A percentile compares a stretch with the other conserved stretches of the same genome.
phyloP scores from a whole-genome alignment of 352 stramenopile species.

The Globisporangium canariense region DNA sequence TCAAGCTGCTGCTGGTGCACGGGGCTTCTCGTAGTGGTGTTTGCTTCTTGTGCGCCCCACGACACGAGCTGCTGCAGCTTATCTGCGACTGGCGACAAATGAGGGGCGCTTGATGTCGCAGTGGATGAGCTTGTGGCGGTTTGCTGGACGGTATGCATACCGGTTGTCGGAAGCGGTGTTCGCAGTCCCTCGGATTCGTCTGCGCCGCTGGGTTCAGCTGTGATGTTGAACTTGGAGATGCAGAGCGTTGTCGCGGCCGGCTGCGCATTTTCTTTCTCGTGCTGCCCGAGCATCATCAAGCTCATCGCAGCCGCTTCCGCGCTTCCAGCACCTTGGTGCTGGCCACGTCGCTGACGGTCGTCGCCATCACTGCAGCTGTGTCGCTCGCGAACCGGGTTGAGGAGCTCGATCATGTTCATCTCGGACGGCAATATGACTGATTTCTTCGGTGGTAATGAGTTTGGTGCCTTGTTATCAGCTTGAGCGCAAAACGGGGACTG shows the following conservation, averaged over 20 bases:
- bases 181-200: neutral
- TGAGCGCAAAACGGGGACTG: constrained; percentile 11
- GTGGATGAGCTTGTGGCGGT: neutral
- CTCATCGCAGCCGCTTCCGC: constrained; percentile 9
- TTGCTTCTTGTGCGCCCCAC: neutral
- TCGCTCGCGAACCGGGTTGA: constrained; percentile 25
- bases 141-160: neutral
- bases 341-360: neutral
- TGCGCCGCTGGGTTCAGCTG: neutral
- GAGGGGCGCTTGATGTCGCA: neutral
- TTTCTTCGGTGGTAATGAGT: neutral
- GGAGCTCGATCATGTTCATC: constrained; percentile 30
- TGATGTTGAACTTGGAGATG: neutral
- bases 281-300: constrained; percentile 13
- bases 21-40: neutral
- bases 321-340: constrained; percentile 5
- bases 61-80: constrained; percentile 5
- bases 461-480: neutral
- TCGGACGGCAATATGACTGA: neutral
- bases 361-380: neutral
- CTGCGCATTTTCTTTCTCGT: constrained; percentile 1
- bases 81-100: constrained; percentile 13
- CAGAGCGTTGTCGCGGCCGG: neutral
- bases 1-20: neutral
- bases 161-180: neutral